These are phyloP conservation scores for Aschersonia sp. DNA, from an alignment of 2,329 filamentous ascomycete species.

Conservation along the genomic window DNA sequence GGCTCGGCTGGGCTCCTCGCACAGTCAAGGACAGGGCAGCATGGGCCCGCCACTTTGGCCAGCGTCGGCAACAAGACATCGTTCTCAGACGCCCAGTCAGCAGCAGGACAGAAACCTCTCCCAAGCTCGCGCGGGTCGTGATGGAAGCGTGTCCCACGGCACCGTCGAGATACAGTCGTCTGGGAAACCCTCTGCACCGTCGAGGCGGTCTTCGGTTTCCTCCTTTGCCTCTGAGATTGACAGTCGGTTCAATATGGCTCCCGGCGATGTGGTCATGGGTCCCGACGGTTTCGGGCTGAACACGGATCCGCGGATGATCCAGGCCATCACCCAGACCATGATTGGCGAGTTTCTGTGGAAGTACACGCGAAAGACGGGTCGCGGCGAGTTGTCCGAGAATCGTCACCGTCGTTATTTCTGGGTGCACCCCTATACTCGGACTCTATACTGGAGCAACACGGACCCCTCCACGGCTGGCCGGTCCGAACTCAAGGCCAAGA, in stretches of 20 bases:
- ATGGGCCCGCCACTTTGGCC: conserved; percentile 84
- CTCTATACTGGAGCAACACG: conserved; percentile 88
- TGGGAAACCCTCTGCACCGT: conserved; percentile 18
- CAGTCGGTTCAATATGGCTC: conserved; percentile 65
- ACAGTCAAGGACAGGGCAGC: conserved; percentile 24
- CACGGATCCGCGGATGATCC: conserved; percentile 95
- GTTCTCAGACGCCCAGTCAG: conserved; percentile 48
- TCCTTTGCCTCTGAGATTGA: conserved; percentile 94
- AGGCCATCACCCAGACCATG: conserved; percentile 98
- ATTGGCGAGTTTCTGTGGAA: conserved; percentile 99
- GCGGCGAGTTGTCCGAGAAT: conserved; percentile 75
- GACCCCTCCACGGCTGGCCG: conserved; percentile 73
- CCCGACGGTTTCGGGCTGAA: conserved; percentile 47
- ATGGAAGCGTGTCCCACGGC: conserved; percentile 31
- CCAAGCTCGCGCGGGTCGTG: conserved; percentile 33
- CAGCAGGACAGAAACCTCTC: conserved; percentile 6
- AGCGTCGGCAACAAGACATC: conserved; percentile 50
- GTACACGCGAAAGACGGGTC: conserved; percentile 89
- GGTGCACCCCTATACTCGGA: conserved; percentile 95
- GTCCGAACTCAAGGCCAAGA: conserved; percentile 66
- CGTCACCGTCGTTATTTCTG: conserved; percentile 95
- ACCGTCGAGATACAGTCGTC: conserved; percentile 33
- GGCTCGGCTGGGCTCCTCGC: conserved; percentile 44
- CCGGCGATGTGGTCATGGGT: conserved; percentile 38
- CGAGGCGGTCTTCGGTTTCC: conserved; percentile 66